A percentile compares a stretch with the other conserved stretches of the same genome.
phyloP scores from a whole-genome alignment of 768 basidiomycete genomes.

The Lactarius hatsudake region DNA sequence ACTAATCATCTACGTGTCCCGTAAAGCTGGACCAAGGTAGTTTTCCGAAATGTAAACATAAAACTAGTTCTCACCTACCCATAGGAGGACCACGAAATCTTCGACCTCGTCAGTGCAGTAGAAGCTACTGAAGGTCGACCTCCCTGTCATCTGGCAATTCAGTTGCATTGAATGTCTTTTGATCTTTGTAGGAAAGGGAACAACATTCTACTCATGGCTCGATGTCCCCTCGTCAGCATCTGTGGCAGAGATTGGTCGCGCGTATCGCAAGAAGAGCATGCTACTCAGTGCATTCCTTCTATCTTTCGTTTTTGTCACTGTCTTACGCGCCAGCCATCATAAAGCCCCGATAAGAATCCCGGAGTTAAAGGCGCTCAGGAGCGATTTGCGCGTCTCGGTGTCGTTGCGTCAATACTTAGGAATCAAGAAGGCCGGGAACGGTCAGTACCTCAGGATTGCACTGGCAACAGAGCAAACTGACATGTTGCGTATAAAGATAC shows the following conservation, averaged over 20 bases:
- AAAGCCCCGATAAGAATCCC: slow-evolving; percentile 94
- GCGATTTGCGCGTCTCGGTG: slow-evolving; percentile 87
- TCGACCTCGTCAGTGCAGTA: slow-evolving; percentile 83
- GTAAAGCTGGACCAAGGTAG: slow-evolving; percentile 69
- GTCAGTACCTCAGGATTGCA: slow-evolving; percentile 39
- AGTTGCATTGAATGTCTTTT: neutral
- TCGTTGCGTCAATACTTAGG: slow-evolving; percentile 78
- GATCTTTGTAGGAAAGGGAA: slow-evolving; percentile 62
- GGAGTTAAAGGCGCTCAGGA: slow-evolving; percentile 79
- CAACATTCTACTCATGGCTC: slow-evolving; percentile 95
- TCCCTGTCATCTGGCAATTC: neutral
- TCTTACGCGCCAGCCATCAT: neutral
- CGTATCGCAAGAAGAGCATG: slow-evolving; percentile 90
- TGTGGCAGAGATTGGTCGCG: slow-evolving; percentile 75
- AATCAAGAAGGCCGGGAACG: slow-evolving; percentile 72
- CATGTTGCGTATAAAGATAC: slow-evolving; percentile 47
- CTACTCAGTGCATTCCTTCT: slow-evolving; percentile 70
- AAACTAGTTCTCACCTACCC: neutral
- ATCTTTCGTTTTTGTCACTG: neutral
- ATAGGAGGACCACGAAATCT: slow-evolving; percentile 94
- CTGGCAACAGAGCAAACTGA: slow-evolving; percentile 14
- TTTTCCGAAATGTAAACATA: slow-evolving; percentile 22
- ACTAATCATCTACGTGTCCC: slow-evolving; percentile 12
- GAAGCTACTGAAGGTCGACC: slow-evolving; percentile 72
- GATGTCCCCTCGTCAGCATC: slow-evolving; percentile 74